phyloP scores from a whole-genome alignment of 2,329 filamentous ascomycete genomes.

The Talaromyces islandicus region DNA sequence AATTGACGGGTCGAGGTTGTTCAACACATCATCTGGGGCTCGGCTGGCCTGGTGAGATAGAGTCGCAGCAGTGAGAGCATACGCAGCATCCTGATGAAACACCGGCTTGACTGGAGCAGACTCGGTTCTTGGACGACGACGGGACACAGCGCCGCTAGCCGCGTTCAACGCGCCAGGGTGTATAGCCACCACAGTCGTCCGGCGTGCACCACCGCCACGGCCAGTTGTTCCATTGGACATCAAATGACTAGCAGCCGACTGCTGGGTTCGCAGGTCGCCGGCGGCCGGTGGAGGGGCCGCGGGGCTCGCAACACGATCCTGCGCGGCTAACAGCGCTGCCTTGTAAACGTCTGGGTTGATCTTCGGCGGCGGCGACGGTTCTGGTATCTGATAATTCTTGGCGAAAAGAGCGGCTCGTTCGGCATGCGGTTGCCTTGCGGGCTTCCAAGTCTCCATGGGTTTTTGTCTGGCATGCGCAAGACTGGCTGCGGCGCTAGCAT shows the following conservation, averaged over 20 bases:
- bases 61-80: conserved; percentile 66
- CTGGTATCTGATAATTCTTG: conserved; percentile 49
- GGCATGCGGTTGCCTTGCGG: conserved; percentile 57
- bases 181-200: conserved; percentile 31
- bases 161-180: conserved; percentile 64
- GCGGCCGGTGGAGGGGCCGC: conserved; percentile 8
- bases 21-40: conserved; percentile 40
- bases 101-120: conserved; percentile 51
- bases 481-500: conserved; percentile 68
- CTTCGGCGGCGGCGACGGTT: conserved; percentile 38
- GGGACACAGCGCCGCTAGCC: conserved; percentile 69
- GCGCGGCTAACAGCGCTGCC: conserved; percentile 62
- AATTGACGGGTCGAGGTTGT: conserved; percentile 34
- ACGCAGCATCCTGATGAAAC: conserved; percentile 44
- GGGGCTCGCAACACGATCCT: conserved; percentile 19
- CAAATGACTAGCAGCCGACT: conserved; percentile 60
- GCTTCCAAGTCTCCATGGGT: conserved; percentile 51
- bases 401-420: conserved; percentile 54
- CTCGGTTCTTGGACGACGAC: conserved; percentile 55
- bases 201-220: conserved; percentile 42
- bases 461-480: conserved; percentile 64
- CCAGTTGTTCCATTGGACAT: not conserved
- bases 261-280: conserved; percentile 16
- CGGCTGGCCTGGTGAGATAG: conserved; percentile 50
- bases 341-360: conserved; percentile 63